Evolutionary conservation across 2,329 filamentous ascomycete genomes (phyloP).

Genomic region (Botrytis byssoidea): DNA sequence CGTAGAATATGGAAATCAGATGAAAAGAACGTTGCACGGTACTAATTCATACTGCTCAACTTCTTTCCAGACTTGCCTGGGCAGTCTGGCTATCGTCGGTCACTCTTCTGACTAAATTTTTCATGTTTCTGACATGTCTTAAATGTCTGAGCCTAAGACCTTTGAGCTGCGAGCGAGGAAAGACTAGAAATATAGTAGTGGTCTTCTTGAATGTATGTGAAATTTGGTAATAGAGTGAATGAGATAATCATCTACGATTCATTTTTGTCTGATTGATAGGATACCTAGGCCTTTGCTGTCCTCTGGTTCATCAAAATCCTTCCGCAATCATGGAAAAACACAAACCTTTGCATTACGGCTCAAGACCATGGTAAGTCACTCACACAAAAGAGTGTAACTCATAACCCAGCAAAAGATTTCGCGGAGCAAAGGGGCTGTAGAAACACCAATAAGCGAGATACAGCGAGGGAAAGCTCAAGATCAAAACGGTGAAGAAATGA

Average conservation of each 20-base stretch:
- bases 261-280: background rate
- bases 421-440: background rate
- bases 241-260: background rate
- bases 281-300: background rate
- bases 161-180: background rate
- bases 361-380: no score
- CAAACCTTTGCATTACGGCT: background rate
- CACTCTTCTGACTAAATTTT: background rate
- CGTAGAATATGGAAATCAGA: background rate
- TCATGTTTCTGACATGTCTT: background rate
- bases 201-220: background rate
- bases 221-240: background rate
- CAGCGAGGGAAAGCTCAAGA: background rate
- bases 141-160: background rate
- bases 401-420: background rate
- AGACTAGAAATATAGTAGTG: background rate
- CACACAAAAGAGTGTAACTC: no score
- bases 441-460: background rate
- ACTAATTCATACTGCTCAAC: background rate
- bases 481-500: background rate
- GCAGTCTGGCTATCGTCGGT: accelerated
- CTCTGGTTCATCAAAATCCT: background rate
- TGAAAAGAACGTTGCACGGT: background rate
- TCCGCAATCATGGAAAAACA: background rate
- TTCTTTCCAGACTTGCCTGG: background rate